Evolutionary conservation across 495 filamentous ascomycete genomes (phyloP).

Genomic region (Aspergillus avenaceus): DNA sequence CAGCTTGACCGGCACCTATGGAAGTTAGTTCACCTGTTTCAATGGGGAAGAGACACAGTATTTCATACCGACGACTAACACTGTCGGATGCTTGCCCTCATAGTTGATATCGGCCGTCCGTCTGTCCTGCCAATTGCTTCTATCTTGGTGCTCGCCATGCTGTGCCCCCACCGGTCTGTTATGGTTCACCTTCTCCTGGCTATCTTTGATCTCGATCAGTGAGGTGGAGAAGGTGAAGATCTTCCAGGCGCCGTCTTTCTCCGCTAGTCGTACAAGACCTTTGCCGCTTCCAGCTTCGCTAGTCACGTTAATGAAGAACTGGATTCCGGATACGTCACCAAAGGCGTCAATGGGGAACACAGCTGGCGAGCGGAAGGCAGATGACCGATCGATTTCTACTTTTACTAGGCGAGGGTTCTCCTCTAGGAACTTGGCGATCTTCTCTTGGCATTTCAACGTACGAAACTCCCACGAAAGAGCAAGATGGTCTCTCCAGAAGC

Average conservation of each 20-base stretch:
- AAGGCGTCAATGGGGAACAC: conserved; percentile 44
- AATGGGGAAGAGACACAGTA: neutral
- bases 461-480: conserved; percentile 39
- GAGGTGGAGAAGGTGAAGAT: conserved; percentile 61
- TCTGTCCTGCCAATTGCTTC: conserved; percentile 64
- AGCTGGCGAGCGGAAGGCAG: conserved; percentile 42
- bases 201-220: conserved; percentile 43
- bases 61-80: conserved; percentile 62
- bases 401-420: conserved; percentile 34
- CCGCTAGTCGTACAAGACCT: conserved; percentile 53
- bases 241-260: conserved; percentile 52
- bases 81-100: conserved; percentile 51
- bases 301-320: conserved; percentile 45
- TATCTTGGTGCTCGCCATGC: conserved; percentile 46
- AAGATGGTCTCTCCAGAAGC: conserved; percentile 44
- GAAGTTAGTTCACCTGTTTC: neutral
- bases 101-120: conserved; percentile 53
- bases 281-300: conserved; percentile 48
- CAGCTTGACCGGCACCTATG: conserved; percentile 45
- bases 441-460: conserved; percentile 51
- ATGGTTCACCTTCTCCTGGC: conserved; percentile 39
- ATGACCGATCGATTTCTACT: conserved; percentile 47
- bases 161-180: conserved; percentile 44
- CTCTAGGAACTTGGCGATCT: conserved; percentile 46
- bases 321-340: conserved; percentile 48